phyloP scores from a whole-genome alignment of 345 rosid genomes.

The Durio zibethinus region DNA sequence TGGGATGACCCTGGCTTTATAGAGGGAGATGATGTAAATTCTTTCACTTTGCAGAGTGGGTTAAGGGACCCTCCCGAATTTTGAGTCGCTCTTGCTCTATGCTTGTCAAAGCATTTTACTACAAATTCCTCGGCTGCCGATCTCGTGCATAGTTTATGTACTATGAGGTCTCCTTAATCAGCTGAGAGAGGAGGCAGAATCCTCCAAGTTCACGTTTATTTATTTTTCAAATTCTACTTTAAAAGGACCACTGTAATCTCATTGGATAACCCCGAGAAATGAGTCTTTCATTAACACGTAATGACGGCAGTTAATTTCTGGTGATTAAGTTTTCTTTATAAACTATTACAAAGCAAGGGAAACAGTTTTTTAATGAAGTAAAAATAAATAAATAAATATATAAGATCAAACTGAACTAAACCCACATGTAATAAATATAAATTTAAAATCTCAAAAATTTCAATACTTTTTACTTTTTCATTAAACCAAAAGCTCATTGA shows the following conservation, averaged over 20 bases:
- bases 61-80: background rate
- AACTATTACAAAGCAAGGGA: too few relatives aligned
- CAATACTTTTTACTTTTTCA: too few relatives aligned
- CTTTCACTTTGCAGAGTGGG: background rate
- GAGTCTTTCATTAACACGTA: background rate
- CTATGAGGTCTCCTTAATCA: background rate
- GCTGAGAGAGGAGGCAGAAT: conserved; percentile 8
- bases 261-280: background rate
- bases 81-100: background rate
- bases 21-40: background rate
- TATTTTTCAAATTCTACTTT: background rate
- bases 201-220: conserved; percentile 14
- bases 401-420: too few relatives aligned
- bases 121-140: background rate
- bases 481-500: too few relatives aligned
- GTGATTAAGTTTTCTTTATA: background rate
- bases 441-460: too few relatives aligned
- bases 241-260: background rate
- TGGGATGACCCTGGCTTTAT: background rate
- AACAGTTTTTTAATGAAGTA: too few relatives aligned
- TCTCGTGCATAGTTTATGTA: background rate
- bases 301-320: background rate
- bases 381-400: too few relatives aligned
- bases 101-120: background rate
- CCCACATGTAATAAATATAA: too few relatives aligned